Conservation (phyloP, 345 rosid species). For the Syzygium grande region DNA sequence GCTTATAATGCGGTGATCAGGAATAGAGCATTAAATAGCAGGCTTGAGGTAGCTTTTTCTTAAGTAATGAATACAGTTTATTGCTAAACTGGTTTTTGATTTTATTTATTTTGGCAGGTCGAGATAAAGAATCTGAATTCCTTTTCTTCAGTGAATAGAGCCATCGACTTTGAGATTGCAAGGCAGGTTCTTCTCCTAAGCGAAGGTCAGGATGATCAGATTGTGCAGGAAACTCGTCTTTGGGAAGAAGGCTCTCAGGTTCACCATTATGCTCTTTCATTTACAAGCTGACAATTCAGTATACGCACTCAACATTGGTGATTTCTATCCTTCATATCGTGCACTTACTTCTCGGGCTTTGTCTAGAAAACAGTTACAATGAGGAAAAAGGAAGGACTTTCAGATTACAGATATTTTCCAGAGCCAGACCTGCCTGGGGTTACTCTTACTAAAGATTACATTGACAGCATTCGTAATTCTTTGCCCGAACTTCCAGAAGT, state of each 20-base stretch:
- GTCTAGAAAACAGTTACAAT: slow-evolving; percentile 82
- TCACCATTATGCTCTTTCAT: not conserved
- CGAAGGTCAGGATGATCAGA: slow-evolving; percentile 60
- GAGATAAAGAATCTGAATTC: slow-evolving; percentile 92
- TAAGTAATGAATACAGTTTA: not conserved
- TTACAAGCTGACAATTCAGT: not conserved
- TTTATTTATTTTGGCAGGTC: slow-evolving; percentile 42
- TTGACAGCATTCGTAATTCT: slow-evolving; percentile 43
- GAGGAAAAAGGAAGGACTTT: slow-evolving; percentile 96
- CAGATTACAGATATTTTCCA: slow-evolving; percentile 92
- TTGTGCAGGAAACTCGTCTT: slow-evolving; percentile 89
- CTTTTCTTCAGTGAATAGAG: slow-evolving; percentile 77
- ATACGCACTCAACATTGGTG: not conserved
- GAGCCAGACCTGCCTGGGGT: slow-evolving; percentile 98
- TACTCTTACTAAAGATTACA: slow-evolving; percentile 51
- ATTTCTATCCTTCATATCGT: slow-evolving; percentile 1
- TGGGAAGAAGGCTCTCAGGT: slow-evolving; percentile 99
- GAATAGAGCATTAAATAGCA: not conserved
- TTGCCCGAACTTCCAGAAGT: slow-evolving; percentile 91
- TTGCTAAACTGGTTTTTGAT: slow-evolving; percentile 6
- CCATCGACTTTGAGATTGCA: slow-evolving; percentile 83
- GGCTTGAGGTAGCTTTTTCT: not conserved
- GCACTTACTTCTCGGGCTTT: slow-evolving; percentile 1
- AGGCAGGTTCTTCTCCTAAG: slow-evolving; percentile 65
- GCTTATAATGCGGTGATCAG: not conserved